Evolutionary conservation across 495 filamentous ascomycete species (phyloP).

Genomic region (Penicillium taxi): DNA sequence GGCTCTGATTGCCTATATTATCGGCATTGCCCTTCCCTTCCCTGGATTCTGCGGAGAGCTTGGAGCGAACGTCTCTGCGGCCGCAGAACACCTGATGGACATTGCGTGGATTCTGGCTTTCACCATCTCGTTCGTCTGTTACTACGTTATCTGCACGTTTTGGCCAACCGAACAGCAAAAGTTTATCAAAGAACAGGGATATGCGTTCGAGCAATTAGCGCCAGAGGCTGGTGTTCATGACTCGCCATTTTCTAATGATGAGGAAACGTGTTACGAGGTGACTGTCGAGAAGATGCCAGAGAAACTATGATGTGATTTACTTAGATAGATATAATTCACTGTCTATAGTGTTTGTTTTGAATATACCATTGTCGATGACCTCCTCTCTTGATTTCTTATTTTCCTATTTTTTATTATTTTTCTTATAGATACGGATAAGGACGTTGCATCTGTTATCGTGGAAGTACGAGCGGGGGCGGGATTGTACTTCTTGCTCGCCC

Average conservation of each 20-base stretch:
- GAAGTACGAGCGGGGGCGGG: no score
- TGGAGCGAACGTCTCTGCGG: neutral
- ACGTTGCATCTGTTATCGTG: no score
- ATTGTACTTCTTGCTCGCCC: no score
- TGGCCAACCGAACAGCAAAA: neutral
- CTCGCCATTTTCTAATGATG: neutral
- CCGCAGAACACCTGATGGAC: conserved; percentile 2
- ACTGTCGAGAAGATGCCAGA: neutral
- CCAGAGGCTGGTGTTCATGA: neutral
- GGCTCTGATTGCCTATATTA: conserved; percentile 1
- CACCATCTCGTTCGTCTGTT: neutral
- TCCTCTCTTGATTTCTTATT: no score
- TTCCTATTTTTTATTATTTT: no score
- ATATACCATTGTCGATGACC: no score
- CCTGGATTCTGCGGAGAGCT: conserved; percentile 4
- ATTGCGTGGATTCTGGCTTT: conserved; percentile 1
- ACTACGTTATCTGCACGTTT: conserved; percentile 3
- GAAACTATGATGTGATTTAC: no score
- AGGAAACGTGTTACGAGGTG: no score
- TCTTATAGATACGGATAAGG: no score
- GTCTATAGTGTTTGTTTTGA: no score
- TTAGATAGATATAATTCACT: no score
- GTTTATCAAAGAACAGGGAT: neutral
- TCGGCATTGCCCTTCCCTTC: conserved; percentile 2
- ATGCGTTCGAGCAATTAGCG: neutral